These are phyloP conservation scores for Yamadazyma takamatsuzukensis DNA, from an alignment of 805 yeast species.

Conservation along the genomic window DNA sequence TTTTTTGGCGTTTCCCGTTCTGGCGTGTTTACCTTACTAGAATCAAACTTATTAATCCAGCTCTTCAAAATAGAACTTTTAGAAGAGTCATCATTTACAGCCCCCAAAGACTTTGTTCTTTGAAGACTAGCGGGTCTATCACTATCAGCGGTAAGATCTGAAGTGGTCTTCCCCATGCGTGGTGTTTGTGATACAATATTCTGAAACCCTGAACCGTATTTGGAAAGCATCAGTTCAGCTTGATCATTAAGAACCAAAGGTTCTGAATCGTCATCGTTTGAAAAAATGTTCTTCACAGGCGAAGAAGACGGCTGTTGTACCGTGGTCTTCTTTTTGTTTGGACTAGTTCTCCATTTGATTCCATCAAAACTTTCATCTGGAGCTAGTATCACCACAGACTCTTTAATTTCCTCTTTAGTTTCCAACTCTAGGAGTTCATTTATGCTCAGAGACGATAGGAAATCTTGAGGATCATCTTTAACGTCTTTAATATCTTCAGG, in stretches of 20 bases:
- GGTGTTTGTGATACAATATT: constrained; percentile 25
- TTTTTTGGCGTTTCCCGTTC: background rate
- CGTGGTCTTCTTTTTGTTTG: constrained; percentile 17
- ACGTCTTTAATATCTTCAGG: background rate
- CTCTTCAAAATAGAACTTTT: constrained; percentile 13
- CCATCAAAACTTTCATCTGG: constrained; percentile 45
- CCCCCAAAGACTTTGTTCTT: constrained; percentile 37
- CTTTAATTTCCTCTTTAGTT: constrained; percentile 9
- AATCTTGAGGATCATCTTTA: no score
- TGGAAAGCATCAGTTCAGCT: constrained; percentile 35
- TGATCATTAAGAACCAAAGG: constrained; percentile 26
- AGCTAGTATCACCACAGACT: constrained; percentile 21
- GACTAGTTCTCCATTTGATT: constrained; percentile 42
- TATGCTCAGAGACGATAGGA: no score
- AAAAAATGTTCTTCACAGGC: constrained; percentile 29
- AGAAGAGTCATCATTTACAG: background rate
- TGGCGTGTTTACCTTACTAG: background rate
- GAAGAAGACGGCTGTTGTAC: constrained; percentile 33
- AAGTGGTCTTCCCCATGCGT: constrained; percentile 31
- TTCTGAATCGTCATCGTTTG: constrained; percentile 3
- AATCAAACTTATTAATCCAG: constrained; percentile 32
- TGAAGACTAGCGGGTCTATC: constrained; percentile 29
- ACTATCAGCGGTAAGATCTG: constrained; percentile 22
- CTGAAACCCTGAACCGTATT: constrained; percentile 39
- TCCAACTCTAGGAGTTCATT: constrained; percentile 3